Base-by-base conservation (phyloP, 129 eudicot species). In the Pulicaria dysenterica region DNA sequence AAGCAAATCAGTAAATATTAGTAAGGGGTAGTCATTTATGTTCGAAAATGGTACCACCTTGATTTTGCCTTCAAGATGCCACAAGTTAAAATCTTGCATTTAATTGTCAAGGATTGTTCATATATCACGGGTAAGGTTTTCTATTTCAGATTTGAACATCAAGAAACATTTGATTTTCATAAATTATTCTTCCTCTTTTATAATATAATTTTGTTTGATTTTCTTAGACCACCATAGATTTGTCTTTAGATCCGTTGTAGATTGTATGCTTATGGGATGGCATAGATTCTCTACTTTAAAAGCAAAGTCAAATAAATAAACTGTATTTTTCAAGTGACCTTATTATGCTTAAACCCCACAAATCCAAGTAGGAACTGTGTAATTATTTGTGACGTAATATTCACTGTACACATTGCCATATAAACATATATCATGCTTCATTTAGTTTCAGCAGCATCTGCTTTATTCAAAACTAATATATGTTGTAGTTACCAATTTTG, bases 361-460 rank as follows among this genome's bases (percentile, higher is more conserved):
- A 58, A 46, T 16, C 67, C 44, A 72, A 58, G 48, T 72, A 72
- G 74, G 38, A 69, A 44, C 31, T 57, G 17, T 47, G 58, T 58
- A 58, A 58, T 57, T 73, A 47, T 24, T 24, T 24, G 31, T 24
- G 31, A 24, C 31, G 2, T 24, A 24, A 24, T 24, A 24, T 6
- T 24, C 31, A 61, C 38, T 5, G 49, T 59, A 17, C 40, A 7
- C 59, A 59, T 59, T 73, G 7, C 34, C 65, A 10, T 41, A 16
- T 36, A 73, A 50, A 48, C 70, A 9, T 61, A 38, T 15, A 38
- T n/a, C 42, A 62, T 62, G 51, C 53, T 73, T 19, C 43, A 17
- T 48, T n/a, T 73, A 42, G 50, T 38, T 63, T 73, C 31, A 73
- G 49, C 58, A 13, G 15, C 61, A 48, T 50, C 51, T 40, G 51